phyloP scores from a whole-genome alignment of 108 stramenopile species.

The Nitzschia sp. region DNA sequence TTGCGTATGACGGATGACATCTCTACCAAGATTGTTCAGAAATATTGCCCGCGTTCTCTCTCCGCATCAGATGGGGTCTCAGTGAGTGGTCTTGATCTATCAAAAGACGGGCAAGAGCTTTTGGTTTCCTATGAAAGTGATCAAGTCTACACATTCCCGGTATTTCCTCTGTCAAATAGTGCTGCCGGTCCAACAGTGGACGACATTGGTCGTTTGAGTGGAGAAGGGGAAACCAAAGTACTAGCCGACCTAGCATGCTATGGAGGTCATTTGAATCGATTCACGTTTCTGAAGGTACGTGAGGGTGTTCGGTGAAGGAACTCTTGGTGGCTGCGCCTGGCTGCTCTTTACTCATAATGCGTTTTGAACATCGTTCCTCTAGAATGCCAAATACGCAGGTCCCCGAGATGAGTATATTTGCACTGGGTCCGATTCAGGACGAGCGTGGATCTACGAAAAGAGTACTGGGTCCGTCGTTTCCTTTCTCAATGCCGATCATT shows the following conservation, averaged over 20 bases:
- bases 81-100: slow-evolving; percentile 78
- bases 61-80: slow-evolving; percentile 41
- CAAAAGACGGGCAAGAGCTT: slow-evolving; percentile 61
- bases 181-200: slow-evolving; percentile 47
- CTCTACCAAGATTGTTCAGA: slow-evolving; percentile 27
- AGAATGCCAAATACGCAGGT: slow-evolving; percentile 80
- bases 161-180: slow-evolving; percentile 45
- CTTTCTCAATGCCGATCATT: slow-evolving; percentile 68
- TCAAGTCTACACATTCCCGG: slow-evolving; percentile 84
- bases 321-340: no score
- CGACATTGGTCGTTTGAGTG: slow-evolving; percentile 18
- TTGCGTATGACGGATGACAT: slow-evolving; percentile 64
- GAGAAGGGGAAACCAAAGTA: slow-evolving; percentile 3
- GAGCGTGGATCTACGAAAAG: slow-evolving; percentile 77
- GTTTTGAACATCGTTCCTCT: no score
- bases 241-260: slow-evolving; percentile 57
- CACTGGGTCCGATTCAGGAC: slow-evolving; percentile 81
- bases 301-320: no score
- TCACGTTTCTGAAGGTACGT: slow-evolving; percentile 64
- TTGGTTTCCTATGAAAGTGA: slow-evolving; percentile 82
- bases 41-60: slow-evolving; percentile 51
- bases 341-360: no score
- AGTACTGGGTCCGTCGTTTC: slow-evolving; percentile 66
- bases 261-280: slow-evolving; percentile 83
- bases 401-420: slow-evolving; percentile 85